Evolutionary conservation across 176 grass and related monocot genomes (phyloP).

Genomic region (Avena sativa): DNA sequence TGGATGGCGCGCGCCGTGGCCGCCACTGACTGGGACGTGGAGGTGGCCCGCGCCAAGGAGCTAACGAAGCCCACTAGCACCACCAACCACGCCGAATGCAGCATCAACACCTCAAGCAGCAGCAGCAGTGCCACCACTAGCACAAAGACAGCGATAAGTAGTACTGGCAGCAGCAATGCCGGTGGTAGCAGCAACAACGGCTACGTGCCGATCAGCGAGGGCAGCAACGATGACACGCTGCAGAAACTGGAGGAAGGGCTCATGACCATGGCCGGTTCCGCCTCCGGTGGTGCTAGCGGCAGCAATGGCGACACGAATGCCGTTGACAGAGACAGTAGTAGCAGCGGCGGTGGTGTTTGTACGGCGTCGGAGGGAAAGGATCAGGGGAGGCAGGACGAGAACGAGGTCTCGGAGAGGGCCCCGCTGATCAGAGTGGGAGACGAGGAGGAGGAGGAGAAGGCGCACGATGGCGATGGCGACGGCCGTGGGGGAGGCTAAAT

Average conservation of each 20-base stretch:
- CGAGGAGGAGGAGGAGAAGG: conserved; percentile 4
- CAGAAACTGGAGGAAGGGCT: conserved; percentile 61
- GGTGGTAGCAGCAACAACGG: conserved; percentile 7
- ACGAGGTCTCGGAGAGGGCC: conserved; percentile 21
- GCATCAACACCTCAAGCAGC: neutral
- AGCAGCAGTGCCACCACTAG: neutral
- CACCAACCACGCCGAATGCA: conserved; percentile 35
- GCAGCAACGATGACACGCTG: conserved; percentile 32
- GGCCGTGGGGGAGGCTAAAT: conserved; percentile 49
- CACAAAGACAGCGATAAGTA: conserved; percentile 29
- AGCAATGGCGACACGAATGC: conserved; percentile 25
- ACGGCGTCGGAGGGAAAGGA: conserved; percentile 49
- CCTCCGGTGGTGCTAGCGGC: neutral
- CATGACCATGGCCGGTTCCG: neutral
- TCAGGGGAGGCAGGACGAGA: conserved; percentile 5
- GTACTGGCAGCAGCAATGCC: conserved; percentile 14
- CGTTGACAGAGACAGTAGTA: conserved; percentile 35
- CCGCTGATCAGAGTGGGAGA: conserved; percentile 55
- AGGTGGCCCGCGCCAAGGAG: conserved; percentile 75
- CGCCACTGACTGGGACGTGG: conserved; percentile 73
- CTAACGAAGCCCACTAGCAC: conserved; percentile 48
- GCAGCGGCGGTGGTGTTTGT: conserved; percentile 30
- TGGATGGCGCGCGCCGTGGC: conserved; percentile 73
- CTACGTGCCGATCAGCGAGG: conserved; percentile 52
- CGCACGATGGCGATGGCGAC: conserved; percentile 52